Evolutionary conservation across 2,329 filamentous ascomycete species (phyloP).

Genomic region (Talaromyces marneffei): DNA sequence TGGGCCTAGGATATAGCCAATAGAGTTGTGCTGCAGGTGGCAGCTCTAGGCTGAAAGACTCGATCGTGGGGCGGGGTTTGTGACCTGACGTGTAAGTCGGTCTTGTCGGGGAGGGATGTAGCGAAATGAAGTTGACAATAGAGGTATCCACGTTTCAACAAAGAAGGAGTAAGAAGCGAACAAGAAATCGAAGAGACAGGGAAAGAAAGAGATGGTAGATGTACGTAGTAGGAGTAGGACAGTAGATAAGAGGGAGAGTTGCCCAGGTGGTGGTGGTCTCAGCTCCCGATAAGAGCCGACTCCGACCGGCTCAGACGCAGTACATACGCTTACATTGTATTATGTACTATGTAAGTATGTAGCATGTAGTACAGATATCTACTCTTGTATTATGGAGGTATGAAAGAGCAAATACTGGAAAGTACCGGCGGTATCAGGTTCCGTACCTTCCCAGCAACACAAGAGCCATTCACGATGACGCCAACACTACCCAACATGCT

Average conservation of each 20-base stretch:
- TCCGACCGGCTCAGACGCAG: background rate
- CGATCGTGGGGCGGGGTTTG: slow-evolving; percentile 3
- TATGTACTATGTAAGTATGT: no score
- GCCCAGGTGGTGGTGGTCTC: background rate
- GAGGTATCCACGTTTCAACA: background rate
- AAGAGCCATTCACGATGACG: slow-evolving; percentile 1
- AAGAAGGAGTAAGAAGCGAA: background rate
- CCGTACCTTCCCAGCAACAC: slow-evolving; percentile 1
- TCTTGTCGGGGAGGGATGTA: background rate
- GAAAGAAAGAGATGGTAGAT: background rate
- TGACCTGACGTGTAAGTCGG: background rate
- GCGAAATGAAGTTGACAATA: background rate
- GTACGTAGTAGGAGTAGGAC: background rate
- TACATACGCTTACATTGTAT: background rate
- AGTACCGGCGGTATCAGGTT: slow-evolving; percentile 4
- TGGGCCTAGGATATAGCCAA: background rate
- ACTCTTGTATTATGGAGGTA: background rate
- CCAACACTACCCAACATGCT: background rate
- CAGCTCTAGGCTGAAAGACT: slow-evolving; percentile 4
- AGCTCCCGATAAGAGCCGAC: slow-evolving; percentile 9
- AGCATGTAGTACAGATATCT: background rate
- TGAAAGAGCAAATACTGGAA: background rate
- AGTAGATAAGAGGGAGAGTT: background rate
- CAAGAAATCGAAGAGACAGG: background rate
- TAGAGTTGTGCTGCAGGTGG: background rate